Evolutionary conservation across 805 yeast species (phyloP).

Genomic region (Kurtzmaniella fragi): DNA sequence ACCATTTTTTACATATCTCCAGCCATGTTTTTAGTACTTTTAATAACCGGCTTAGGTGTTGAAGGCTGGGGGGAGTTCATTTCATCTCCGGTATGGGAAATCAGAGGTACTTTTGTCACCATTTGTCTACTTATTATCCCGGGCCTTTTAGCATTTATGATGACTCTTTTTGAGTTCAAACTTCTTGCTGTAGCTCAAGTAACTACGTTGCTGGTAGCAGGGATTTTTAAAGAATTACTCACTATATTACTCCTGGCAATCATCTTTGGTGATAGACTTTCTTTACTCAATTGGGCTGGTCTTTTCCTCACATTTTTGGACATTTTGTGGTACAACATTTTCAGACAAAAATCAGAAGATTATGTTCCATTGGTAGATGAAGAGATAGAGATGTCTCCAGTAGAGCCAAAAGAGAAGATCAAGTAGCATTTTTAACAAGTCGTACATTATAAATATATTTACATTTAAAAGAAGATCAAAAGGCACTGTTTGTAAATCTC

Average conservation of each 20-base stretch:
- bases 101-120: slow-evolving; percentile 54
- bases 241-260: slow-evolving; percentile 70
- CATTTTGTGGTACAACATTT: slow-evolving; percentile 78
- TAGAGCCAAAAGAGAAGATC: too few species aligned
- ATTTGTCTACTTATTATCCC: slow-evolving; percentile 64
- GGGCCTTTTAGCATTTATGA: slow-evolving; percentile 79
- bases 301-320: slow-evolving; percentile 69
- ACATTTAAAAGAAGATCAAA: too few species aligned
- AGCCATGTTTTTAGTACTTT: slow-evolving; percentile 62
- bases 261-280: slow-evolving; percentile 70
- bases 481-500: too few species aligned
- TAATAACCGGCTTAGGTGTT: slow-evolving; percentile 56
- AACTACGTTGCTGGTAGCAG: slow-evolving; percentile 82
- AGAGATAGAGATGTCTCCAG: too few species aligned
- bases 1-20: slow-evolving; percentile 86
- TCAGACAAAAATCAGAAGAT: slow-evolving; percentile 10
- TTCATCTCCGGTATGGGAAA: slow-evolving; percentile 56
- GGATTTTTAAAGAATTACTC: slow-evolving; percentile 85
- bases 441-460: too few species aligned
- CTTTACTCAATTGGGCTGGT: slow-evolving; percentile 67
- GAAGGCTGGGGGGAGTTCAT: slow-evolving; percentile 64
- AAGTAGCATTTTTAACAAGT: too few species aligned
- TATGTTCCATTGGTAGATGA: too few species aligned
- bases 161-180: slow-evolving; percentile 86
- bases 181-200: slow-evolving; percentile 79